phyloP scores from a whole-genome alignment of 108 stramenopile genomes.

The Nitzschia sp. region DNA sequence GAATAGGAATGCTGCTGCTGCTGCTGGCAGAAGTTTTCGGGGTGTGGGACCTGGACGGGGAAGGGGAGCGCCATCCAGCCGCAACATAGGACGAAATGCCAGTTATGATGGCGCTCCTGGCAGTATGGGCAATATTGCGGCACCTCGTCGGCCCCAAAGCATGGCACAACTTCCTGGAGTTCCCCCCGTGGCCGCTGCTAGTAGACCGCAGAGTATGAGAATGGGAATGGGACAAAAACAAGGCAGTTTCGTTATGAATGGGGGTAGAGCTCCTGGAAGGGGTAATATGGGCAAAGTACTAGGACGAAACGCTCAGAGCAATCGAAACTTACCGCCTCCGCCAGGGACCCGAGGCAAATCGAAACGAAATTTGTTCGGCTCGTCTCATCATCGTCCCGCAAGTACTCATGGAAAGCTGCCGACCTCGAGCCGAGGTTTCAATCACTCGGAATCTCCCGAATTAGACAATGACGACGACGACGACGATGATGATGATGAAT shows the following conservation, averaged over 20 bases:
- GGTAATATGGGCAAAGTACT: neutral
- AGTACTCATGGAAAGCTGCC: neutral
- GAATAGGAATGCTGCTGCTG: neutral
- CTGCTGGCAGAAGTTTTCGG: neutral
- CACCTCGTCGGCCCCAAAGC: conserved; percentile 5
- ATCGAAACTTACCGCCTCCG: conserved; percentile 11
- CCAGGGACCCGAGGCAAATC: neutral
- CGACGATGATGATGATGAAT: conserved; percentile 13
- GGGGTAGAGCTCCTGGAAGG: neutral
- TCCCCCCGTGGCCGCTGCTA: neutral
- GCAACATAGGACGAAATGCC: neutral
- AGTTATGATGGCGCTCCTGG: neutral
- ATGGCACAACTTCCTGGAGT: conserved; percentile 2
- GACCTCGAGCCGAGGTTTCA: neutral
- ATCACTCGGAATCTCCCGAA: neutral
- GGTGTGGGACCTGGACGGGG: neutral
- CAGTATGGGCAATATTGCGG: neutral
- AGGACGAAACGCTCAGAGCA: conserved; percentile 6
- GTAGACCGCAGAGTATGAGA: neutral
- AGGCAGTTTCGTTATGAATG: neutral
- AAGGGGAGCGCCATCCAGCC: neutral
- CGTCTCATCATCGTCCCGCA: neutral
- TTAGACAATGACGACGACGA: neutral
- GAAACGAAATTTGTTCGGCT: neutral
- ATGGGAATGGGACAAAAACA: neutral